phyloP scores from a whole-genome alignment of 139 green algal genomes.

The Pleodorina starrii region DNA sequence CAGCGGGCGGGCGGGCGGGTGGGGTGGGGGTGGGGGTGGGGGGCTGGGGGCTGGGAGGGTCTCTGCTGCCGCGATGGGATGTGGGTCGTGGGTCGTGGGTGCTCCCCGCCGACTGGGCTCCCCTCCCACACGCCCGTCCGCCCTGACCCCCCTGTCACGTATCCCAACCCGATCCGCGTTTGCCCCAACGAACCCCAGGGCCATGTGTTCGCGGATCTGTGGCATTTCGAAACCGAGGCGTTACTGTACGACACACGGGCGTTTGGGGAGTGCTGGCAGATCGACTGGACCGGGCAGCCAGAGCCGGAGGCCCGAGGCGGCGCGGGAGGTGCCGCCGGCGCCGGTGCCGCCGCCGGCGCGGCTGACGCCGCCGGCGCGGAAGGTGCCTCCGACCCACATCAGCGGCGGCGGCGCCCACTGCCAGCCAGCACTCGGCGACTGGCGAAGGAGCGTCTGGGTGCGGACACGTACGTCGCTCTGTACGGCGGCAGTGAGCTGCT shows the following conservation, averaged over 20 bases:
- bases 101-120: not conserved
- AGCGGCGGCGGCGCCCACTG: not conserved
- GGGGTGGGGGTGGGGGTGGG: not conserved
- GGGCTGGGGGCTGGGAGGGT: not conserved
- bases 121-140: too few species aligned
- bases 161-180: not conserved
- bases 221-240: slow-evolving; percentile 51
- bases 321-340: not conserved
- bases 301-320: not conserved
- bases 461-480: slow-evolving; percentile 62
- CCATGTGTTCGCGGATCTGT: slow-evolving; percentile 62
- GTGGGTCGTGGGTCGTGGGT: not conserved
- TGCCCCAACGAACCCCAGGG: not conserved
- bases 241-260: slow-evolving; percentile 2
- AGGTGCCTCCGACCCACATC: too few species aligned
- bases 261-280: not conserved
- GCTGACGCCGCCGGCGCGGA: too few species aligned
- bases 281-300: slow-evolving; percentile 3
- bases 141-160: not conserved
- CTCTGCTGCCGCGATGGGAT: not conserved
- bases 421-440: slow-evolving; percentile 50
- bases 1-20: not conserved
- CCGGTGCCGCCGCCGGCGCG: not conserved
- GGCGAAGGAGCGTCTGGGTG: slow-evolving; percentile 36
- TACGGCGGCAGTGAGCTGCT: slow-evolving; percentile 65